Evolutionary conservation across 441 rosid genomes (phyloP), one percentile per base, ranked within the genome.

Genomic region (Theobroma grandiflorum): DNA sequence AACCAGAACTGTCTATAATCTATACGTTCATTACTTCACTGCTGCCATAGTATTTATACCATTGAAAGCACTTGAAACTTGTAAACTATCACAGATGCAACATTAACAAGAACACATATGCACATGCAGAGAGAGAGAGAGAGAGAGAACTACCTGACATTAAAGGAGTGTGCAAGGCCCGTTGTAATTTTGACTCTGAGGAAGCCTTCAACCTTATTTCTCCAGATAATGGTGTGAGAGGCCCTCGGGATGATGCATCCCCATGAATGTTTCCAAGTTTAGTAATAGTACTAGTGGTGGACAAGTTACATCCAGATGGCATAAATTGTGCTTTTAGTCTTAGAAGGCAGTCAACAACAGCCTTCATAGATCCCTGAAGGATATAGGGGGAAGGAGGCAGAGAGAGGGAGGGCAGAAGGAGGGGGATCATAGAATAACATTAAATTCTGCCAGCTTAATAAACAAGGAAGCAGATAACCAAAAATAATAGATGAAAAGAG

Each of bases 291-390:
- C 73, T 82, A 47, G 11, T 12, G 55, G 64, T 47, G 3, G 76
- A 40, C 35, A 63, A 33, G 59, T 73, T 85, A 47, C 86, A 88
- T 73, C 81, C 82, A n/a, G 66, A 50, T 31, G 85, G 64, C 47
- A 58, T 63, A 58, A 70, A 82, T 22, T 86, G 85, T 68, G 85
- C 84, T 82, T 83, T 82, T 40, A 92, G 74, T 47, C 74, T 45
- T 75, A 85, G 69, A 80, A 92, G 90, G 79, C 91, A 86, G 80
- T 84, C 86, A 35, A 88, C 80, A 22, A 92, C 93, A 16, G 82
- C 37, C 83, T 86, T 87, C 89, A 90, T 73, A 38, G 91, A 81
- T 65, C 91, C 95, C 95, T 92, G 81, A 70, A 85, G 43, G 47
- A 76, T 77, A 33, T 38, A 26, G 31, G 4, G 2, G 40, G 31